These are phyloP conservation scores for Lolium rigidum DNA, from an alignment of 176 grass and related monocot genomes.

Conservation along the genomic window DNA sequence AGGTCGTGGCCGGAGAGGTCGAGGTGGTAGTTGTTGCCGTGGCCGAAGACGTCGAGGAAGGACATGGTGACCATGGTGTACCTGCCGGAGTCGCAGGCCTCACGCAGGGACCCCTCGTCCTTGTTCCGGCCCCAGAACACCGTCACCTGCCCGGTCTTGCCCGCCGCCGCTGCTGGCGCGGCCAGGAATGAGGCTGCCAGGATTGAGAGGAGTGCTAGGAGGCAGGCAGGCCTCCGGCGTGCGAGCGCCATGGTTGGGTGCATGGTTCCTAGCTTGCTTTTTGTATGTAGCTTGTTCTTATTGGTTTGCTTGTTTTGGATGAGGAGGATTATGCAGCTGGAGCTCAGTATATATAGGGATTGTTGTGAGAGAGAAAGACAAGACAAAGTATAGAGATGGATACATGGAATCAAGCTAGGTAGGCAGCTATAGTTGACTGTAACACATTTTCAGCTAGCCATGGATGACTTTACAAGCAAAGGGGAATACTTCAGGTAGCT, in stretches of 20 bases:
- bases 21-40: constrained; percentile 2
- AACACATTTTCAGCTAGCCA: not conserved
- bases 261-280: not conserved
- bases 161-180: not conserved
- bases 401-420: not conserved
- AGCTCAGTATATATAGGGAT: not conserved
- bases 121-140: constrained; percentile 44
- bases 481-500: not conserved
- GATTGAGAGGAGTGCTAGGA: not conserved
- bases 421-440: not conserved
- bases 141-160: constrained; percentile 27
- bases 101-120: constrained; percentile 25
- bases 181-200: not conserved
- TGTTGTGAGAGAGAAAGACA: not conserved
- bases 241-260: constrained; percentile 6
- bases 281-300: not conserved
- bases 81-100: constrained; percentile 36
- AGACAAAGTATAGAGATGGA: not conserved
- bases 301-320: not conserved
- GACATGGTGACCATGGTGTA: constrained; percentile 42
- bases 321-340: not conserved
- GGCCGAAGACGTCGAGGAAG: constrained; percentile 33
- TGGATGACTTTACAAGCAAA: not conserved
- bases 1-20: constrained; percentile 35
- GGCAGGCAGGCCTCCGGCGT: not conserved